A percentile compares a stretch with the other conserved stretches of the same genome.
Conservation (phyloP, 257 asterid species). For the Penstemon barbatus region DNA sequence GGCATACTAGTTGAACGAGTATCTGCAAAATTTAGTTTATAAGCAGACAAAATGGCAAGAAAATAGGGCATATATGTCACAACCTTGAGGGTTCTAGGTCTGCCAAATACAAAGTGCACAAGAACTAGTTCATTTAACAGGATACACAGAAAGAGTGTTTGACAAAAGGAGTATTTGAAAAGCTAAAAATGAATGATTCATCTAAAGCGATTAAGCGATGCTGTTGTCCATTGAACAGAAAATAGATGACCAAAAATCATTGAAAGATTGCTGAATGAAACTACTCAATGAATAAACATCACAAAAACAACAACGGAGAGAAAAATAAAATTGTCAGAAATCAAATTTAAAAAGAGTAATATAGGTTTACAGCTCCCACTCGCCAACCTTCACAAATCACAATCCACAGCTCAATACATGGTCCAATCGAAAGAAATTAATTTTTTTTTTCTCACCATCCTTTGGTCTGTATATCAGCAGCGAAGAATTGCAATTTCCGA, state of each 20-base stretch:
- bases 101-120: constrained; percentile 35
- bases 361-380: no score
- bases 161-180: neutral
- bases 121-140: neutral
- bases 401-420: no score
- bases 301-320: neutral
- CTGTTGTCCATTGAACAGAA: no score
- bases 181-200: no score
- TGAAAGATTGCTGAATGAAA: no score
- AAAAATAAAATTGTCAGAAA: constrained; percentile 3
- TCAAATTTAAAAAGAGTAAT: no score
- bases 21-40: constrained; percentile 41
- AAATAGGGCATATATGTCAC: constrained; percentile 31
- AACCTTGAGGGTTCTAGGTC: constrained; percentile 64
- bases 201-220: no score
- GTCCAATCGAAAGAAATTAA: no score
- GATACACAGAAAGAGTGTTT: neutral
- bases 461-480: no score
- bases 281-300: neutral
- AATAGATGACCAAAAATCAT: neutral
- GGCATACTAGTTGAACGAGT: constrained; percentile 80
- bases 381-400: no score
- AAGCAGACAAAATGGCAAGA: constrained; percentile 18
- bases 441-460: no score
- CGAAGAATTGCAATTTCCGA: no score